Conservation (phyloP, 2,329 filamentous ascomycete species). For the Hymenoscyphus fructigenus region DNA sequence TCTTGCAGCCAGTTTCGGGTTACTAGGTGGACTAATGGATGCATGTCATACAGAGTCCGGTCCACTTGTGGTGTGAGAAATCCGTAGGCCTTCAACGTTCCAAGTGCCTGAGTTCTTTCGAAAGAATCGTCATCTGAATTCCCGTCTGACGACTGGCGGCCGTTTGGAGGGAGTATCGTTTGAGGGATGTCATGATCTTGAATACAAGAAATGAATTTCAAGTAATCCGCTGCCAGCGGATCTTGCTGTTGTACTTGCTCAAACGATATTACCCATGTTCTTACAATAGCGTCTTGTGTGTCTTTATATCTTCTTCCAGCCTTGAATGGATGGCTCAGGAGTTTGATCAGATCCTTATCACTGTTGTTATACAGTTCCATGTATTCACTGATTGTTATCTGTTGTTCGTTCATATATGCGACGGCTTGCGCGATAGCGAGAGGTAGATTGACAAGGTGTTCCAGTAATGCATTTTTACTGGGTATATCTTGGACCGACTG, state of each 20-base stretch:
- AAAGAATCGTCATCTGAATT: background rate
- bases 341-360: conserved; percentile 11
- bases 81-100: background rate
- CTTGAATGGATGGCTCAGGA: conserved; percentile 14
- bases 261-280: background rate
- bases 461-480: conserved; percentile 21
- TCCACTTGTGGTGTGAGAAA: conserved; percentile 7
- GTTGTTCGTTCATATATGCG: conserved; percentile 20
- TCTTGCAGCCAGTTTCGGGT: conserved; percentile 13
- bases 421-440: conserved; percentile 36
- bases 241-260: background rate
- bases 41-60: conserved; percentile 15
- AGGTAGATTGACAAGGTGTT: conserved; percentile 32
- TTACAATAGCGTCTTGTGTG: conserved; percentile 21
- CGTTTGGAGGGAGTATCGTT: conserved; percentile 10
- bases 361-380: conserved; percentile 12
- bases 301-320: conserved; percentile 16
- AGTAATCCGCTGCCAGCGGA: conserved; percentile 37
- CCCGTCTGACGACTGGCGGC: conserved; percentile 11
- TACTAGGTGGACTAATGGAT: conserved; percentile 22
- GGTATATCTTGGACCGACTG: conserved; percentile 19
- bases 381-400: conserved; percentile 22
- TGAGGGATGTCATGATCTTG: conserved; percentile 31
- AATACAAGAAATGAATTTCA: conserved; percentile 29
- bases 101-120: background rate